Conservation (phyloP, 129 eudicot species). For the Helianthus annuus region DNA sequence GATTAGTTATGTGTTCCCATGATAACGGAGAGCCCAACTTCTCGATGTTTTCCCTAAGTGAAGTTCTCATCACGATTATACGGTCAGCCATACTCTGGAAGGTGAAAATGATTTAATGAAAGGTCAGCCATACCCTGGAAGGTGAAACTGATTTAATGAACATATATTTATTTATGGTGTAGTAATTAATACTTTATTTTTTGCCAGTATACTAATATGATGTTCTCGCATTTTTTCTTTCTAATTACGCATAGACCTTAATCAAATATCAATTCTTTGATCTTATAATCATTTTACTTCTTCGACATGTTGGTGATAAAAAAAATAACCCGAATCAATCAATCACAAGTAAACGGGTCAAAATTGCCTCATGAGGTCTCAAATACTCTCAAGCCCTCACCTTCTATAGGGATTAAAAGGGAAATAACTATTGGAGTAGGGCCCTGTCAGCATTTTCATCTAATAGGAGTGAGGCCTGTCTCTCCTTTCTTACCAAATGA, state of each 20-base stretch:
- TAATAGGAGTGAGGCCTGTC: constrained; percentile 89
- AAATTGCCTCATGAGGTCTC: not conserved
- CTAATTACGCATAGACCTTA: not conserved
- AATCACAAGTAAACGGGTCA: not conserved
- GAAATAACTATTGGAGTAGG: no score
- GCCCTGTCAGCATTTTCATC: constrained; percentile 99
- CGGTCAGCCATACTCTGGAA: constrained; percentile 94
- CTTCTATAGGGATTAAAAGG: no score
- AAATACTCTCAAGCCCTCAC: no score
- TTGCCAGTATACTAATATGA: no score
- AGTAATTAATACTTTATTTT: no score
- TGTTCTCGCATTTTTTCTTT: no score
- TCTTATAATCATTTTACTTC: not conserved
- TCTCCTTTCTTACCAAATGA: constrained; percentile 84
- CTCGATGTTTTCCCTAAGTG: constrained; percentile 80
- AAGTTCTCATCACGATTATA: constrained; percentile 86
- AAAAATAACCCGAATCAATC: not conserved
- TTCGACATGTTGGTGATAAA: not conserved
- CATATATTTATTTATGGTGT: not conserved
- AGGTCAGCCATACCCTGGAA: constrained; percentile 92
- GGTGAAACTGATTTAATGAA: not conserved
- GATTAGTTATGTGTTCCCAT: constrained; percentile 96
- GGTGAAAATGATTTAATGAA: constrained; percentile 4
- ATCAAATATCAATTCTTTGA: not conserved
- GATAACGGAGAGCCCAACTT: constrained; percentile 81